Evolutionary conservation across 225 moss, liverwort and hornwort species (phyloP).

Genomic region (Sphagnum tenellum): DNA sequence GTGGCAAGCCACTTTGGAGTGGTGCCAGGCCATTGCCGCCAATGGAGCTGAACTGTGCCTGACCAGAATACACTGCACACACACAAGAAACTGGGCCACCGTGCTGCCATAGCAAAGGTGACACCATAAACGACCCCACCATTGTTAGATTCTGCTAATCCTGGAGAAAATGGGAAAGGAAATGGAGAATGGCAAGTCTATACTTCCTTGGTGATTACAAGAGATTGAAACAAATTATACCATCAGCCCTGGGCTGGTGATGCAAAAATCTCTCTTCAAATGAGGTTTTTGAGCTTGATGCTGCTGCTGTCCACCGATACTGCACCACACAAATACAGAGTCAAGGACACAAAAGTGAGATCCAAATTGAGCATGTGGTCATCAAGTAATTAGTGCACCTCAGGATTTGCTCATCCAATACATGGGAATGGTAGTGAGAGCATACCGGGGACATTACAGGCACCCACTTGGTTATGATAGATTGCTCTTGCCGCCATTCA

Average conservation of each 20-base stretch:
- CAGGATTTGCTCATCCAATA: no score
- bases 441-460: slow-evolving; percentile 65
- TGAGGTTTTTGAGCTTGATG: slow-evolving; percentile 42
- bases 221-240: slow-evolving; percentile 10
- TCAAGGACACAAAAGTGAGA: no score
- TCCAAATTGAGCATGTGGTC: no score
- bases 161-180: no score
- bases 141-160: no score
- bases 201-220: no score
- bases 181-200: no score
- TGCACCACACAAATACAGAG: slow-evolving; percentile 10
- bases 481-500: slow-evolving; percentile 90
- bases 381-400: no score
- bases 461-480: slow-evolving; percentile 77
- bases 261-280: slow-evolving; percentile 89
- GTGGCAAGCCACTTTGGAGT: slow-evolving; percentile 73
- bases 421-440: neutral
- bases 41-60: slow-evolving; percentile 92
- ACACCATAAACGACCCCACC: no score
- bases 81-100: slow-evolving; percentile 93
- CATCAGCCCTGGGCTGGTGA: slow-evolving; percentile 58
- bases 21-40: slow-evolving; percentile 79
- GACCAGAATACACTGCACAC: slow-evolving; percentile 75
- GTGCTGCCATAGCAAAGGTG: slow-evolving; percentile 35
- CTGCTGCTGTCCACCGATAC: slow-evolving; percentile 80